Base-by-base conservation (phyloP, 176 grass and related monocot species). In the Rhynchospora pubera region DNA sequence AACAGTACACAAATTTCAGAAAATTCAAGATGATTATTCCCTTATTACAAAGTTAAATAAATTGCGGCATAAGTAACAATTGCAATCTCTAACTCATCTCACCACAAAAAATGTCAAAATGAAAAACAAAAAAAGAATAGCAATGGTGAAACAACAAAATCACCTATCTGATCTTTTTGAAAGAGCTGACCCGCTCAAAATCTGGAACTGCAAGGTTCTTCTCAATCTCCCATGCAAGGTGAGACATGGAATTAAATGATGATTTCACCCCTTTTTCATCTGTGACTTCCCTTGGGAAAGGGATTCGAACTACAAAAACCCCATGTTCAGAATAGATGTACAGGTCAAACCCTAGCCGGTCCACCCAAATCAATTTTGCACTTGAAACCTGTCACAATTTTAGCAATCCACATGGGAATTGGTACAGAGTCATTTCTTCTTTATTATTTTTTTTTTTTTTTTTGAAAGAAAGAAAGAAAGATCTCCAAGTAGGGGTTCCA, bases 161-260 rank as follows among this genome's bases (percentile, higher is more conserved):
- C 16, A 78, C 57, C 84, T 92, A 95, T 74, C 89, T 98, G 63
- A 98, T 85, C 84, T 87, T 97, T 68, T 87, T 95, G 57, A 98
- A 81, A 13, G 78, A 64, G 61, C 79, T 79, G 53, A 93, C 84
- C 77, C 92, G 91, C 78, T 95, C 90, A 89, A 98, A 98, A 32
- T 91, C 96, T 30, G 91, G 90, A 69, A 56, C 74, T 1, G 73
- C 82, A 68, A 90, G 93, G 66, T 75, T 89, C 87, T 90, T 95
- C 69, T 95, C 96, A 81, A 94, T 87, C 77, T 98, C 96, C 96
- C 92, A 98, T 13, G 91, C 96, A 82, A 93, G 92, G 91, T 98
- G 92, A 83, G 96, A 74, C 96, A 98, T 95, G 77, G 88, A 93
- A 87, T 98, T 98, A 81, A 98, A 94, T 14, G 91, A 90, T 0